Base-by-base conservation (phyloP, 2,329 filamentous ascomycete species). In the Amesomyces nigricolor region DNA sequence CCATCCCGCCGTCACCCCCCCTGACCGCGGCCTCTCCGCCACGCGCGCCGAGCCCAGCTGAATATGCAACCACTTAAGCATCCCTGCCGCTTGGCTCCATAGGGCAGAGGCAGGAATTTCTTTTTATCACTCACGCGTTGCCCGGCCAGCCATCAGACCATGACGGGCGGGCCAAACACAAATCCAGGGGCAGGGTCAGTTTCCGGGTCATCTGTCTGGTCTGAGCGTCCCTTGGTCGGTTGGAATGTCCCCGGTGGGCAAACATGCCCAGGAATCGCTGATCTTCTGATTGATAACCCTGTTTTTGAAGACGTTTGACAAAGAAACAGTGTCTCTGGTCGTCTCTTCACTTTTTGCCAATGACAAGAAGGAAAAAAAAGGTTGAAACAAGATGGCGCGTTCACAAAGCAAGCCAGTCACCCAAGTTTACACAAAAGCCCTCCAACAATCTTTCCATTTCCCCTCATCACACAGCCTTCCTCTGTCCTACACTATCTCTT, bases 61-160 rank as follows among this genome's bases (percentile, higher is more conserved):
- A 58, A 56, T 37, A 46, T 61, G 61, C 59, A 61, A 60, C 51
- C 59, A 60, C 56, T 60, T 59, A 53, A 63, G 51, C 58, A 58
- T 55, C 58, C 58, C 51, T 60, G 60, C 40, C 42, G 9, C 11
- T 13, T 26, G 39, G 52, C 45, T 42, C 54, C 57, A 47, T 52
- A 57, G 49, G 53, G 52, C 59, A 37, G 45, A 45, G 38, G 17
- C 42, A 47, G 29, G 19, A 32, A 35, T 50, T 51, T 47, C 30
- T 54, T 45, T 53, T 43, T 43, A 35, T 48, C 13, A 14, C 44
- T 22, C 38, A 37, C 2, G 13, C 45, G 51, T 48, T 53, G 44
- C 38, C 51, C 5, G 45, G 51, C 7, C 51, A 53, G 51, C 51
- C 37, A 42, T 2, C 13, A 29, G 29, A 30, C 32, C 10, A 14